Conservation (phyloP, 2,329 filamentous ascomycete species). For the Scedosporium apiospermum region DNA sequence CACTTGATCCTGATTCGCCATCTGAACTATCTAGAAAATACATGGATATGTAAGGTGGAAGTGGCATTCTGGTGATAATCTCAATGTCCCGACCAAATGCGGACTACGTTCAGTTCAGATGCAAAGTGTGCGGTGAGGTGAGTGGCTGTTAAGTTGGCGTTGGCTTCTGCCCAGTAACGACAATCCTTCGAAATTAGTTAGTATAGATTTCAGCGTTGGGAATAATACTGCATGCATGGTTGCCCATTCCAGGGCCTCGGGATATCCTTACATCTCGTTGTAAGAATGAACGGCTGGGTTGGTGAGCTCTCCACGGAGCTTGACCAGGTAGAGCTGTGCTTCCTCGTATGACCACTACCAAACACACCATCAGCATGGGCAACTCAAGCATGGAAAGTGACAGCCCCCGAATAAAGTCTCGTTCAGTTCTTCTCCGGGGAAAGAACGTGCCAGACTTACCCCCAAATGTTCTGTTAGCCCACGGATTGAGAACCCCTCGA, state of each 20-base stretch:
- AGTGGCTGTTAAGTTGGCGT: not conserved
- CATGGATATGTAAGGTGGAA: too few species aligned
- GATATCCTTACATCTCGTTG: conserved; percentile 7
- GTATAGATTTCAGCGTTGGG: too few species aligned
- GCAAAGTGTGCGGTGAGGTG: too few species aligned
- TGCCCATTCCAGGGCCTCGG: not conserved
- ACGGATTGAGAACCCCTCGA: conserved; percentile 16
- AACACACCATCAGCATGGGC: not conserved
- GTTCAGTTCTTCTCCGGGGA: too few species aligned
- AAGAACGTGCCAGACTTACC: not conserved
- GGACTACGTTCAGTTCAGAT: too few species aligned
- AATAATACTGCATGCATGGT: not conserved
- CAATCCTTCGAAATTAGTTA: not conserved
- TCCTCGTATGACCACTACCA: conserved; percentile 11
- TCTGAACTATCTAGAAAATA: too few species aligned
- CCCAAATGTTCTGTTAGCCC: conserved; percentile 12
- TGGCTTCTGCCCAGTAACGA: not conserved
- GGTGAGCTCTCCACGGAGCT: conserved; percentile 20
- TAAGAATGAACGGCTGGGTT: conserved; percentile 22
- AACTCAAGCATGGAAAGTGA: too few species aligned
- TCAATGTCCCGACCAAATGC: too few species aligned
- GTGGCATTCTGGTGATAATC: too few species aligned
- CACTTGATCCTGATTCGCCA: too few species aligned
- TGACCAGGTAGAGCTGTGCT: conserved; percentile 22
- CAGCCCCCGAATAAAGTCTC: too few species aligned